Base-by-base conservation (phyloP, 2,329 filamentous ascomycete species). In the Microdochium paspali region DNA sequence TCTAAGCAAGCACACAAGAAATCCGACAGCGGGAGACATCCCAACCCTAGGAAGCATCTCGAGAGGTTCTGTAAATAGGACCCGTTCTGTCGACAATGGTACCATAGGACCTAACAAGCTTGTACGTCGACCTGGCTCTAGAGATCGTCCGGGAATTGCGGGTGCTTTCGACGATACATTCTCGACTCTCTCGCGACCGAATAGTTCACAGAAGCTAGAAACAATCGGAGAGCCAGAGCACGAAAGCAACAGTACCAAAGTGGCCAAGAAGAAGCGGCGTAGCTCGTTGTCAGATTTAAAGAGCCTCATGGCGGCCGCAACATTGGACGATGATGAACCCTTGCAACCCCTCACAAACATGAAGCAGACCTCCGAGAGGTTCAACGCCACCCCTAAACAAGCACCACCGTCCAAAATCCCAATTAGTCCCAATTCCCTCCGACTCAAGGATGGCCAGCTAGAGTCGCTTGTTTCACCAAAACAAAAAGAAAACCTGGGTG, bases 231-330 rank as follows among this genome's bases (percentile, higher is more conserved):
- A 81, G 57, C 78, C 78, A 1, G 69, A 71, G 0, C 66, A 64
- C 15, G 72, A 75, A 47, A 61, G 65, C 4, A 53, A 57, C 9
- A 53, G 61, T 3, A 52, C 61, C 1, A 74, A 69, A 54, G 62
- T 62, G n/a, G 67, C 71, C 42, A 82, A 78, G 61, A 90, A 84
- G 69, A 96, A 95, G 70, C 79, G 91, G 47, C 83, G 91, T 61
- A 96, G 90, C 67, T 96, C 90, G 24, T 69, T 97, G 39, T 95
- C 90, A 4, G 91, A 97, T 63, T 73, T 97, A 44, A 85, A 82
- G 55, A 76, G 71, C 48, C 70, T 87, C 18, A 82, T 91, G 66
- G 76, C 74, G 35, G 74, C 79, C 47, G 73, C 82, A 9, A 76
- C 71, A 10, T 64, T 84, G 0, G 69, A 66, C 58, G 71, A 62